Base-by-base conservation (phyloP, 495 filamentous ascomycete genomes). In the Lentithecium fluviatile region DNA sequence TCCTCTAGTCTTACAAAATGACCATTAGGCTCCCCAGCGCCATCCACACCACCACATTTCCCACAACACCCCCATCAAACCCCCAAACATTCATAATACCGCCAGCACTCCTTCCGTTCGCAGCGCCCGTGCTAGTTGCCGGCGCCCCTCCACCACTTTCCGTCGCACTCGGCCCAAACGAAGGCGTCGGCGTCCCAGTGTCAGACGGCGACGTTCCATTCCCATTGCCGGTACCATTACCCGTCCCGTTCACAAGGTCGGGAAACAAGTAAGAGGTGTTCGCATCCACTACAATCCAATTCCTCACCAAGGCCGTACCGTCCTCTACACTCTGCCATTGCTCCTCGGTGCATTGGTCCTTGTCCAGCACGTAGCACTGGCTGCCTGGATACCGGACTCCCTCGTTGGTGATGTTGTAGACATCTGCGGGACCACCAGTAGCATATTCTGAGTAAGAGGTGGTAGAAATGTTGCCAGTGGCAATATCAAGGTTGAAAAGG, bases 401-500 rank as follows among this genome's bases (percentile, higher is more conserved):
- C 32, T 72, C 56, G 42, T 81, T 78, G 62, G 75, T 81, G 58
- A 83, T 76, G 4, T 78, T 64, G 74, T 75, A 82, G 15, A 80
- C 83, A 45, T 79, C 77, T 7, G 69, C 66, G 1, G 79, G 74
- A 0, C 84, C 84, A 29, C 69, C 45, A 0, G 81, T 85, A 2
- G 62, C 60, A 57, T 85, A 86, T 0, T 70, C 73, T 4, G 25
- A 45, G 52, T 77, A 73, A 2, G 57, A 53, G 1, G 26, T 23
- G 17, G 75, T 80, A n/a, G 62, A 43, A 5, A 77, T 66, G 40
- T 73, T 70, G 5, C 83, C 83, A 2, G 83, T 85, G 4, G 83
- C 81, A 38, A 87, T 73, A 58, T 87, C 84, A 21, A 64, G 65
- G 45, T 80, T 76, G 49, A 76, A 76, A 45, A 85, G 71, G 0